phyloP scores from a whole-genome alignment of 1,139 yeast genomes.

The Suhomyces guaymorum region DNA sequence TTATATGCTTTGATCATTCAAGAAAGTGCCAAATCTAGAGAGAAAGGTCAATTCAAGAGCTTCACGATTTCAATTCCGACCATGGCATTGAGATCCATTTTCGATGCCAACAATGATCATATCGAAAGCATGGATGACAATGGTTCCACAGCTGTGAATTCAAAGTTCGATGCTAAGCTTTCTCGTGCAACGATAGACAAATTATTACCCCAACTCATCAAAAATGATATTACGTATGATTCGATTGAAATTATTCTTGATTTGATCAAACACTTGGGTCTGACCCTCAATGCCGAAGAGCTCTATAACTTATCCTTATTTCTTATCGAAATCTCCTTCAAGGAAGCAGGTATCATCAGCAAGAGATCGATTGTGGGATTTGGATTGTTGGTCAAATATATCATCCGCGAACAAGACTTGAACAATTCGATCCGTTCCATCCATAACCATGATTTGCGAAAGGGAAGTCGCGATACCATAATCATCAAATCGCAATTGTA shows the following conservation, averaged over 20 bases:
- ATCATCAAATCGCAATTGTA: conserved; percentile 15
- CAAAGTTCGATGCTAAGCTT: conserved; percentile 16
- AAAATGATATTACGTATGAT: conserved; percentile 48
- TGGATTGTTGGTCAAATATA: conserved; percentile 45
- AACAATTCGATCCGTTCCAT: conserved; percentile 13
- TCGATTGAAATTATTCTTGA: conserved; percentile 65
- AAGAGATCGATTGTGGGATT: conserved; percentile 59
- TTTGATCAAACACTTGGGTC: conserved; percentile 56
- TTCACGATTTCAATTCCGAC: conserved; percentile 66
- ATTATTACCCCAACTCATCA: conserved; percentile 16
- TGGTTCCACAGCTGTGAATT: too few species aligned
- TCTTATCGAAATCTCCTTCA: conserved; percentile 42
- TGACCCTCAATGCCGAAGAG: conserved; percentile 45
- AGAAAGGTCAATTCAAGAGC: conserved; percentile 31
- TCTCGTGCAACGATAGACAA: conserved; percentile 22
- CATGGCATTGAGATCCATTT: conserved; percentile 66
- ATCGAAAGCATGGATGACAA: background rate
- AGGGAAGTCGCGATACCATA: conserved; percentile 8
- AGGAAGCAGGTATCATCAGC: conserved; percentile 49
- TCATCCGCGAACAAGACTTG: conserved; percentile 19
- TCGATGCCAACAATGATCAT: conserved; percentile 1
- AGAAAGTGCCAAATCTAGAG: conserved; percentile 26
- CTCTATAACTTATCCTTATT: conserved; percentile 35
- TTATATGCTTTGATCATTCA: conserved; percentile 29
- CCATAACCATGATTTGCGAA: conserved; percentile 7